Conservation (phyloP, 1,139 yeast species). For the Eremothecium gossypii region DNA sequence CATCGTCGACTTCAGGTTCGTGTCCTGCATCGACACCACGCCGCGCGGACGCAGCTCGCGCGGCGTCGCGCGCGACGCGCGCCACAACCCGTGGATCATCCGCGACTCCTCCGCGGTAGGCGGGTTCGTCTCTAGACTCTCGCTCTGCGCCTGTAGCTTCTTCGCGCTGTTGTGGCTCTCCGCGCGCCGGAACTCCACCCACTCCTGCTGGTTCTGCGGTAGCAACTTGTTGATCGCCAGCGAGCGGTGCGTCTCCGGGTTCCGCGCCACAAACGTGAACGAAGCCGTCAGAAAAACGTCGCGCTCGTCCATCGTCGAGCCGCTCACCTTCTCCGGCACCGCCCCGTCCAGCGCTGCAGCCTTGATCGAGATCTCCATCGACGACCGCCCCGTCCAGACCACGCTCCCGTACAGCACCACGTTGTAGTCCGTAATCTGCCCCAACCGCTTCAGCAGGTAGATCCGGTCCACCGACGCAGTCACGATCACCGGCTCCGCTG, state of each 20-base stretch:
- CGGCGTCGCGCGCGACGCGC: conserved; percentile 42
- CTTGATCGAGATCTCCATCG: conserved; percentile 89
- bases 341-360: conserved; percentile 65
- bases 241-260: conserved; percentile 79
- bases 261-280: conserved; percentile 91
- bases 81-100: conserved; percentile 72
- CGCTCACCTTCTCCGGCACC: conserved; percentile 35
- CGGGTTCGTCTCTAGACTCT: conserved; percentile 47
- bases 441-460: conserved; percentile 77
- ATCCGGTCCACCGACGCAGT: conserved; percentile 92
- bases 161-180: conserved; percentile 83
- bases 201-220: conserved; percentile 65
- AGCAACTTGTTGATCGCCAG: conserved; percentile 74
- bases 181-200: conserved; percentile 79
- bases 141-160: conserved; percentile 62
- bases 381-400: conserved; percentile 88
- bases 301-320: conserved; percentile 36
- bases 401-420: conserved; percentile 80
- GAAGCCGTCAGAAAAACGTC: conserved; percentile 72
- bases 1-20: conserved; percentile 61
- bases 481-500: conserved; percentile 87
- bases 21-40: conserved; percentile 59
- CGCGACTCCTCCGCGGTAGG: conserved; percentile 67
- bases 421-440: conserved; percentile 65
- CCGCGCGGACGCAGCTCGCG: conserved; percentile 35